Base-by-base conservation (phyloP, 2,329 filamentous ascomycete genomes). In the Pseudogymnoascus sp. region DNA sequence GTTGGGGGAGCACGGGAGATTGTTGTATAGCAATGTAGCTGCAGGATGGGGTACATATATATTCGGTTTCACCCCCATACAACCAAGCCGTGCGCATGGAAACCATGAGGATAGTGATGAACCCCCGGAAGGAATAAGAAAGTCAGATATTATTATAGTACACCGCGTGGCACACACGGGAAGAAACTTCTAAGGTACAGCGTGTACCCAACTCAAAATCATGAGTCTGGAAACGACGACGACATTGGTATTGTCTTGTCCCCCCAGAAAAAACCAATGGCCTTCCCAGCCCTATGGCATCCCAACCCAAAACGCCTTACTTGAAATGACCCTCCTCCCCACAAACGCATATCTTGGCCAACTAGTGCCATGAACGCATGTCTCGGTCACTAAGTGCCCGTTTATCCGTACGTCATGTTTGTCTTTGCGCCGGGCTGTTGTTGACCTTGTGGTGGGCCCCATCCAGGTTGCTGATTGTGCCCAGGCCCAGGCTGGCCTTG, bases 361-460 rank as follows among this genome's bases (percentile, higher is more conserved):
- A 11, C n/a, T 14, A 18, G 29, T 57, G 6, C 51, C 16, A 34
- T 57, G 51, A 36, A 57, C 29, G 29, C 51, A 57, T 36, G 5
- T 18, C 47, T 54, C 29, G n/a, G 16, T 57, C n/a, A 26, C 29
- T 10, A 57, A 34, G n/a, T 18, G 7, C 51, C 51, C 29, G 29
- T 36, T 40, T 42, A 61, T 61, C 59, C 39, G 59, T 61, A 61
- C 59, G 34, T 42, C 59, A 61, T 61, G 59, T 61, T 42, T 16
- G 39, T 4, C 59, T 61, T 61, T 26, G 59, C 36, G 4, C 59
- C 59, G 8, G 59, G 59, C 18, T 39, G 59, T 40, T 37, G 34
- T 61, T 61, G 59, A 16, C 36, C 59, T 42, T 40, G 59, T 31
- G 59, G 59, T 16, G 59, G 59, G 11, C 59, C 59, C 36, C 59